Conservation (phyloP, 2,329 filamentous ascomycete genomes). For the Sclerotinia trifoliorum region DNA sequence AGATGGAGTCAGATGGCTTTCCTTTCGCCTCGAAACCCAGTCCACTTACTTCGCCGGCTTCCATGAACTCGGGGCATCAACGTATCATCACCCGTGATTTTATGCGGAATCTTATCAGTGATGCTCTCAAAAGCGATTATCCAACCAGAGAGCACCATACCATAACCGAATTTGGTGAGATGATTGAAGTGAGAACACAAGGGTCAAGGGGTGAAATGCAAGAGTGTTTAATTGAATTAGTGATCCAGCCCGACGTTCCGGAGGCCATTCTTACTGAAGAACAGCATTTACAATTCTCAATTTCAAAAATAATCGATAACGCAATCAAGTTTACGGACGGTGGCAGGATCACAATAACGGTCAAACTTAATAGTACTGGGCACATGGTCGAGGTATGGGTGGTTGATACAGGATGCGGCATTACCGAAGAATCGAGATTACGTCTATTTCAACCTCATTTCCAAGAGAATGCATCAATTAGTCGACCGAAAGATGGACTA, state of each 20-base stretch:
- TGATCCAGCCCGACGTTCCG: slow-evolving; percentile 46
- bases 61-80: slow-evolving; percentile 30
- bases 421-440: slow-evolving; percentile 63
- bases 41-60: slow-evolving; percentile 22
- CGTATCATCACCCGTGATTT: slow-evolving; percentile 37
- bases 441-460: slow-evolving; percentile 70
- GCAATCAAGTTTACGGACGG: slow-evolving; percentile 70
- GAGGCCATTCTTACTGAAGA: slow-evolving; percentile 50
- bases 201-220: slow-evolving; percentile 35
- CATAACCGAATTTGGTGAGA: slow-evolving; percentile 35
- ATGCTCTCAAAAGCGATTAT: slow-evolving; percentile 34
- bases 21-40: slow-evolving; percentile 4
- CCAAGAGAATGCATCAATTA: slow-evolving; percentile 66
- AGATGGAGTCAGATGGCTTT: neutral
- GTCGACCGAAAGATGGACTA: slow-evolving; percentile 64
- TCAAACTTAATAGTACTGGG: slow-evolving; percentile 51
- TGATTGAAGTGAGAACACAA: slow-evolving; percentile 34
- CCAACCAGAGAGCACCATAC: slow-evolving; percentile 33
- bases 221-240: slow-evolving; percentile 43
- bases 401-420: slow-evolving; percentile 66
- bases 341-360: slow-evolving; percentile 59
- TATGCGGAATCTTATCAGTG: slow-evolving; percentile 34
- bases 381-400: slow-evolving; percentile 61
- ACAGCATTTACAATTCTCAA: slow-evolving; percentile 49
- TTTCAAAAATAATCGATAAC: slow-evolving; percentile 53